Percentiles rank a stretch among this genome's conserved stretches.
Evolutionary conservation across 2,329 filamentous ascomycete genomes (phyloP).

Genomic region (Neurospora sp.): DNA sequence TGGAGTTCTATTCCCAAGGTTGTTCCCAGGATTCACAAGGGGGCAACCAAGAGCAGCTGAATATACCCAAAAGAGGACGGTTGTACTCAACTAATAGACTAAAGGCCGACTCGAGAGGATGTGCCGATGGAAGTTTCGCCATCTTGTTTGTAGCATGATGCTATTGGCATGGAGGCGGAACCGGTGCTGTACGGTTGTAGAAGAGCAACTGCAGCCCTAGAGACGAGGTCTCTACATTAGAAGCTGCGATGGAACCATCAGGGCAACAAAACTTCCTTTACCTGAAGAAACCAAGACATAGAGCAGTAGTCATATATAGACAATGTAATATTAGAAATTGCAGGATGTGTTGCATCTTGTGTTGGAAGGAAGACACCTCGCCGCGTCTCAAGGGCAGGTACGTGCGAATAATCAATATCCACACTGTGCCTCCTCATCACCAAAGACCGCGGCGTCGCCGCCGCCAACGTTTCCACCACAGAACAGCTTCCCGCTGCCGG

Average conservation of each 20-base stretch:
- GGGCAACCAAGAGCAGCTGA: not conserved
- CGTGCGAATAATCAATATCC: not conserved
- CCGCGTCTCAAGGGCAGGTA: not conserved
- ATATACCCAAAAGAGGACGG: not conserved
- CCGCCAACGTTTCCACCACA: not conserved
- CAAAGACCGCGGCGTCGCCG: not conserved
- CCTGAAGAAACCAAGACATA: not conserved
- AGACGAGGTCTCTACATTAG: too few relatives aligned
- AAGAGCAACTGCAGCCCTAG: too few relatives aligned
- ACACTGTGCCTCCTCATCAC: not conserved
- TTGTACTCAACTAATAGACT: not conserved
- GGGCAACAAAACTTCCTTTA: too few relatives aligned
- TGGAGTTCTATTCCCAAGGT: constrained; percentile 44
- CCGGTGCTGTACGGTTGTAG: not conserved
- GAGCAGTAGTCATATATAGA: not conserved
- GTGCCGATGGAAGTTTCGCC: not conserved
- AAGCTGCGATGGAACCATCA: too few relatives aligned
- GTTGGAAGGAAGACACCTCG: not conserved
- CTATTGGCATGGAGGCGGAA: not conserved
- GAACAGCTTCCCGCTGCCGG: not conserved
- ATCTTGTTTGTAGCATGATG: not conserved
- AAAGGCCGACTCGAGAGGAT: not conserved
- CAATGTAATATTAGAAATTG: not conserved
- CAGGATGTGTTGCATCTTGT: not conserved
- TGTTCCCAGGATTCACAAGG: constrained; percentile 19